Percentiles rank a stretch among this genome's conserved stretches.
Evolutionary conservation across 257 asterid genomes (phyloP).

Genomic region (Gentiana straminea): DNA sequence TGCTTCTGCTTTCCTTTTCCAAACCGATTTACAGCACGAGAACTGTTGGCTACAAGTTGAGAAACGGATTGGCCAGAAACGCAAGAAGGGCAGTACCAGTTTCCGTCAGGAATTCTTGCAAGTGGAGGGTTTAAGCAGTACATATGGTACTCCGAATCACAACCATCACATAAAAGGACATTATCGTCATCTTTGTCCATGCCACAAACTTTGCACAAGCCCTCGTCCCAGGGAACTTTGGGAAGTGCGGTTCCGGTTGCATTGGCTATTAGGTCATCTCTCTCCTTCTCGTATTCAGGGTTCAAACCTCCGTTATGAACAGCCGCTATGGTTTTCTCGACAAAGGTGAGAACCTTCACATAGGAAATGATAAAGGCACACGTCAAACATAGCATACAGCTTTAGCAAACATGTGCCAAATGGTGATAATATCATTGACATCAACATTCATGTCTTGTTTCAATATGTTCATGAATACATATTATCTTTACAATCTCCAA

Average conservation of each 20-base stretch:
- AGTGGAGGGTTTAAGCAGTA: constrained; percentile 97
- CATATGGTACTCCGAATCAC: constrained; percentile 86
- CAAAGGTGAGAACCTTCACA: constrained; percentile 57
- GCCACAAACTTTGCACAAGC: constrained; percentile 92
- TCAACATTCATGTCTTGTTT: constrained; percentile 12
- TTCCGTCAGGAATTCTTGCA: constrained; percentile 66
- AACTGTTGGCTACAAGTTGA: constrained; percentile 24
- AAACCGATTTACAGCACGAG: constrained; percentile 19
- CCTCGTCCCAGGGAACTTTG: constrained; percentile 98
- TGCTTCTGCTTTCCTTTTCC: constrained; percentile 41
- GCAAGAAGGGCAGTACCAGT: constrained; percentile 96
- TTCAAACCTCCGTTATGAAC: constrained; percentile 22
- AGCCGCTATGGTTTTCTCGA: constrained; percentile 39
- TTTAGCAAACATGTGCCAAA: no score
- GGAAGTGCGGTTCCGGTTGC: constrained; percentile 59
- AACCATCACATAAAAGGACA: constrained; percentile 77
- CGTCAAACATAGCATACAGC: no score
- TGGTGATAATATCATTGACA: no score
- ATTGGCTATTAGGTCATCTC: constrained; percentile 47
- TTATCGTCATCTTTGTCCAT: constrained; percentile 91
- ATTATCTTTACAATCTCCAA: not conserved
- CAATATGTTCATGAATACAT: no score
- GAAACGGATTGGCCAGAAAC: constrained; percentile 39
- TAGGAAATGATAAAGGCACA: not conserved
- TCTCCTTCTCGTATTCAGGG: constrained; percentile 45